Base-by-base conservation (phyloP, 1,284 basidiomycete species). In the Phylloboletellus chloephorus region DNA sequence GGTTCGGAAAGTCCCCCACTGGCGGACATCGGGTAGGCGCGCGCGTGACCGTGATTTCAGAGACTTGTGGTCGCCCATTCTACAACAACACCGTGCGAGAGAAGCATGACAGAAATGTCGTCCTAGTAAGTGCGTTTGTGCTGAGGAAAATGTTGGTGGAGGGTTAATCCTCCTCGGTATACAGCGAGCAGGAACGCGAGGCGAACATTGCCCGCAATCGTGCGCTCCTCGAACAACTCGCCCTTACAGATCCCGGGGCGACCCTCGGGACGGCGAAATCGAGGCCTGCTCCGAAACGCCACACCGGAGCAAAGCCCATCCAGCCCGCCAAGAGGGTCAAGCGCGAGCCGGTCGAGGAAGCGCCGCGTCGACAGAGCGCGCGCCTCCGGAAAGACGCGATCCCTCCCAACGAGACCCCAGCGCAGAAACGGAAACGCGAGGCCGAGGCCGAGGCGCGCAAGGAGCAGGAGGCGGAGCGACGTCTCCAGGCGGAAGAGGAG, bases 181-280 rank as follows among this genome's bases (percentile, higher is more conserved):
- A 11, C 49, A 87, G 85, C 54, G 86, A 88, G 63, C 63, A 73
- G 23, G 80, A 86, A 52, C 79, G 86, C 11, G 77, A 82, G 54
- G 79, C 76, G 7, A 88, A 87, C 52, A 88, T 89, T 37, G 83
- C 82, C 9, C 73, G 82, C 34, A 89, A 89, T 56, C 78, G 74
- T 30, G 81, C 77, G 8, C 66, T 88, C 7, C 69, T 89, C 23
- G 78, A 82, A 45, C 63, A 82, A 52, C 72, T 89, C 16, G 76
- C 82, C 13, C 65, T 88, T 23, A 74, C 76, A 49, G 74, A 76
- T 50, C 78, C 75, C 3, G 69, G 73, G 12, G 61, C 67, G 6
- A 59, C 64, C n/a, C 66, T 82, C 5, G 71, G 69, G 15, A 56
- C 66, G n/a, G 52, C 49, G 12, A 69, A 65, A 39, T 50, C 51